Conservation (phyloP, 257 asterid species). For the Osmanthus fragrans region DNA sequence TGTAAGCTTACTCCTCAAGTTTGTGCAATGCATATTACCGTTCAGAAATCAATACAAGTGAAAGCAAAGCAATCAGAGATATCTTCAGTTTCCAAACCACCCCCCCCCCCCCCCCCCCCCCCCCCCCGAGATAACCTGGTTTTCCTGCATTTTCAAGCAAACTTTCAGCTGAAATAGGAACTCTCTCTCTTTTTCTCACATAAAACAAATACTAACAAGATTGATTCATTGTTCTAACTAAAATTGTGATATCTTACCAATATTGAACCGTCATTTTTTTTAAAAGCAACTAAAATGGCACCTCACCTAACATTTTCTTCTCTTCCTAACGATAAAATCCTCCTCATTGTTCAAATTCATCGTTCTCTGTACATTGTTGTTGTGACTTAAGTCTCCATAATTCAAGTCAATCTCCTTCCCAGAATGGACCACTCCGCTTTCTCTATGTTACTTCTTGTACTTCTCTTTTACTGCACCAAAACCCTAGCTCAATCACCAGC, state of each 20-base stretch:
- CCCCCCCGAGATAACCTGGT: conserved; percentile 19
- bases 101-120: neutral
- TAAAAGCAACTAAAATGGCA: no score
- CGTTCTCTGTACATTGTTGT: conserved; percentile 3
- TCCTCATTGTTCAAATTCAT: conserved; percentile 15
- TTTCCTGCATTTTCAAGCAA: conserved; percentile 49
- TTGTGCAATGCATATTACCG: neutral
- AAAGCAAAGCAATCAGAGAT: conserved; percentile 41
- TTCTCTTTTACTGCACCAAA: conserved; percentile 37
- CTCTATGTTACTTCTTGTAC: conserved; percentile 26
- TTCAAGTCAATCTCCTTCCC: neutral
- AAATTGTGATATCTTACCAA: neutral
- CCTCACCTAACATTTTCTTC: conserved; percentile 36
- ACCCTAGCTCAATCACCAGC: conserved; percentile 46
- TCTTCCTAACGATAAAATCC: conserved; percentile 43
- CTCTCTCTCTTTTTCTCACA: neutral
- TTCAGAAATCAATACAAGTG: conserved; percentile 21
- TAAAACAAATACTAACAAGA: neutral
- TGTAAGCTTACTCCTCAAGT: no score
- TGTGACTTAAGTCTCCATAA: no score
- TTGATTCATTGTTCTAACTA: conserved; percentile 13
- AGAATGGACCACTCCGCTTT: conserved; percentile 36
- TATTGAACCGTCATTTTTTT: neutral
- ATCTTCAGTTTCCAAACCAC: neutral
- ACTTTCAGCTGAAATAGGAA: conserved; percentile 8